Percentiles rank a stretch among this genome's conserved stretches.
Conservation (phyloP, 2,329 filamentous ascomycete genomes). For the Dryadomyces sulphureus region DNA sequence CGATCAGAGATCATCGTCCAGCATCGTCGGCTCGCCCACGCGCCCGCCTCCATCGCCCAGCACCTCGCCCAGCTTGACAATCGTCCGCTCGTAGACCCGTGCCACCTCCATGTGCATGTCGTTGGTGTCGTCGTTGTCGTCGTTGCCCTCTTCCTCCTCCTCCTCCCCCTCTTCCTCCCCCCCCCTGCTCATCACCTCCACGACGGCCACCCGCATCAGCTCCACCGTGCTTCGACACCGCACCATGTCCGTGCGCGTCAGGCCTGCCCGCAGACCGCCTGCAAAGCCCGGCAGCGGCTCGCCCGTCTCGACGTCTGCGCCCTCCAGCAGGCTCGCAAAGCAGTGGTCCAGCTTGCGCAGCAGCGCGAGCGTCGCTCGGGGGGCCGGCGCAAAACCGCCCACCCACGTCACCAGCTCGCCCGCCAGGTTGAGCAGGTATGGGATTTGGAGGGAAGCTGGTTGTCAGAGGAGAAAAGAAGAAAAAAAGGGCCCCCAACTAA, state of each 20-base stretch:
- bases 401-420: slow-evolving; percentile 59
- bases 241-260: slow-evolving; percentile 74
- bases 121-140: slow-evolving; percentile 19
- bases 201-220: slow-evolving; percentile 54
- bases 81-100: slow-evolving; percentile 64
- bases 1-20: not conserved
- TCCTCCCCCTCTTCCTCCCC: slow-evolving; percentile 30
- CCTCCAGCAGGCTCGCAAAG: slow-evolving; percentile 61
- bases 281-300: slow-evolving; percentile 58
- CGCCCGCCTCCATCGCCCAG: slow-evolving; percentile 30
- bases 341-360: slow-evolving; percentile 70
- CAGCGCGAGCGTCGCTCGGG: slow-evolving; percentile 53
- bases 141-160: slow-evolving; percentile 10
- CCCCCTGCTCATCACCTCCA: slow-evolving; percentile 46
- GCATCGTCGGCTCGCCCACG: not conserved
- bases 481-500: slow-evolving; percentile 26
- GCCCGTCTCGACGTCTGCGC: slow-evolving; percentile 49
- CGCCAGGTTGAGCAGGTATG: slow-evolving; percentile 68
- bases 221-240: slow-evolving; percentile 71
- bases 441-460: slow-evolving; percentile 62
- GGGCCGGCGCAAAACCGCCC: slow-evolving; percentile 53
- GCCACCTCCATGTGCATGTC: slow-evolving; percentile 53
- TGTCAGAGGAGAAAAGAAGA: not conserved
- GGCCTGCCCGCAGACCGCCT: slow-evolving; percentile 41
- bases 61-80: slow-evolving; percentile 57